Base-by-base conservation (phyloP, 345 rosid species). In the Salix viminalis region DNA sequence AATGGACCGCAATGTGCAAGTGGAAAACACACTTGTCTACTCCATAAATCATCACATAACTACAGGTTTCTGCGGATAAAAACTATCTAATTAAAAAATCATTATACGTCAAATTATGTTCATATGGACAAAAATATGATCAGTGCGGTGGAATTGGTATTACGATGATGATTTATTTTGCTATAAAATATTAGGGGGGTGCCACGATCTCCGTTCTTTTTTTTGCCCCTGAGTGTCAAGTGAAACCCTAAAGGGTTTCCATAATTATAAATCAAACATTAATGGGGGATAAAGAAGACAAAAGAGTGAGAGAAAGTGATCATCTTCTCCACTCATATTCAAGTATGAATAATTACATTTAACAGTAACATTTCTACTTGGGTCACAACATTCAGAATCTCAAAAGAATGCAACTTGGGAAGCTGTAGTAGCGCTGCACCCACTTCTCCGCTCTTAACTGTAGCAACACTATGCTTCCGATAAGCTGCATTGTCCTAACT, bases 401-500 rank as follows among this genome's bases (percentile, higher is more conserved):
- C 52, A 16, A 48, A 23, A 32, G 48, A 19, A 50, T 30, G 26
- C 10, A 50, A 32, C 48, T 23, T 13, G 6, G 48, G 15, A 23
- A n/a, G 46, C 26, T 23, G 67, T 23, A 21, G 67, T 23, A 21
- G 36, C 8, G 23, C 4, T 41, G 44, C 32, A 46, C 62, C 67
- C 13, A 0, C 1, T 16, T 42, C 32, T 7, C 39, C 3, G 3
- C 39, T 26, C n/a, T 67, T 16, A 24, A 3, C 26, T 62, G 2
- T 28, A 14, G 3, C 64, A 74, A 58, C 73, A 30, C 68, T 69
- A 77, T 81, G 84, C 41, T 50, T 18, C 32, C 73, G 1, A 26
- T 14, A 28, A 69, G 61, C 80, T 73, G 70, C 78, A 81, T 81
- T 81, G 80, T 37, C 46, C 58, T 68, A 16, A 39, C 77, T 69